Percentiles rank a stretch among this genome's conserved stretches.
These are phyloP conservation scores for Populus hybrid DNA, from an alignment of 441 rosid species.

Conservation along the genomic window DNA sequence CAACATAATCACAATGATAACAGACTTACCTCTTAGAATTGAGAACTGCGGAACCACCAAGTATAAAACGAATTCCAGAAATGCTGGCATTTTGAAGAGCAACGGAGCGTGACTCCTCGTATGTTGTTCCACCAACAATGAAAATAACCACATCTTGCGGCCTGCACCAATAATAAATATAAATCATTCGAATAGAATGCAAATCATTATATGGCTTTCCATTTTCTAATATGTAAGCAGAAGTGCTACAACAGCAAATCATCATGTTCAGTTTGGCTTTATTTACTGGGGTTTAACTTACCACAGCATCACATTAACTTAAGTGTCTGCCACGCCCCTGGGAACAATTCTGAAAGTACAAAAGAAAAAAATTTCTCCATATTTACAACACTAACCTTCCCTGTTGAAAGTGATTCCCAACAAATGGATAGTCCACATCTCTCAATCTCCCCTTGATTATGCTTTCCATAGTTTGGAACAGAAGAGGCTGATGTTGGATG, in stretches of 20 bases:
- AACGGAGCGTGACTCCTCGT: slow-evolving; percentile 84
- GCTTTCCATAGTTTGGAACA: slow-evolving; percentile 93
- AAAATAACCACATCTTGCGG: slow-evolving; percentile 90
- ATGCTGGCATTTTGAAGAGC: slow-evolving; percentile 75
- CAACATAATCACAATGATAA: too few relatives aligned
- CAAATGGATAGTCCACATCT: slow-evolving; percentile 91
- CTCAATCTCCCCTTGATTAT: slow-evolving; percentile 80
- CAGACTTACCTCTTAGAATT: slow-evolving; percentile 76
- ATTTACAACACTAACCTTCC: slow-evolving; percentile 57
- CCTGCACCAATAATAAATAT: slow-evolving; percentile 38
- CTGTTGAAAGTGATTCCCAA: slow-evolving; percentile 93
- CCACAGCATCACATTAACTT: too few relatives aligned
- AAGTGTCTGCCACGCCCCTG: not conserved
- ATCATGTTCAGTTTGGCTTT: too few relatives aligned
- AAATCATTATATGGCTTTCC: not conserved
- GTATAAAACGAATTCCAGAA: slow-evolving; percentile 79
- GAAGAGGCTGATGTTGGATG: slow-evolving; percentile 96
- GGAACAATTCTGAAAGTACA: not conserved
- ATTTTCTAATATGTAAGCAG: not conserved
- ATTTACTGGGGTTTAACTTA: too few relatives aligned
- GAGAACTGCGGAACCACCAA: slow-evolving; percentile 80
- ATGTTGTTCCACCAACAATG: slow-evolving; percentile 93
- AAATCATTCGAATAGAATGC: too few relatives aligned
- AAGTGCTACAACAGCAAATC: too few relatives aligned
- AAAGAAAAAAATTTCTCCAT: not conserved